Percentiles rank a stretch among this genome's conserved stretches.
Evolutionary conservation across 805 yeast genomes (phyloP).

Genomic region (Debaryomyces maramus): DNA sequence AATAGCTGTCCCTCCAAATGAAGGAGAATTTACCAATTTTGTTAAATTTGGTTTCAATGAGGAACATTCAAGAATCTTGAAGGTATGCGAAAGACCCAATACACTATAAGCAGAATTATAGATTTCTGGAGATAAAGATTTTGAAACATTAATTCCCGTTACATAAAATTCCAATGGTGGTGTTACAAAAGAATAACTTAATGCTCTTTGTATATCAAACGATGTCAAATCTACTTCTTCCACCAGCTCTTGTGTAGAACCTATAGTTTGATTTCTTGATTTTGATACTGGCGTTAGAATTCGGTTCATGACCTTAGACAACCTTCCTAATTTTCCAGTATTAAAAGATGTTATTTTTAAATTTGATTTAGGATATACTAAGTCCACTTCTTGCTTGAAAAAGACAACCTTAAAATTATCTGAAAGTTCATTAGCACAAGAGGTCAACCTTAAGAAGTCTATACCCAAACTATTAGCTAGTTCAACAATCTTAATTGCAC

Average conservation of each 20-base stretch:
- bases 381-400: conserved; percentile 3
- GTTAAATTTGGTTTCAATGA: conserved; percentile 6
- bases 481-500: conserved; percentile 5
- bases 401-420: conserved; percentile 11
- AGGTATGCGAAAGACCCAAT: conserved; percentile 15
- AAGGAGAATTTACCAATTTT: conserved; percentile 9
- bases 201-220: conserved; percentile 8
- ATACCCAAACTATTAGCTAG: conserved; percentile 8
- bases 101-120: conserved; percentile 12
- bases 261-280: background rate
- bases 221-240: background rate
- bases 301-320: conserved; percentile 13
- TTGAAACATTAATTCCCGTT: conserved; percentile 12
- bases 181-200: conserved; percentile 9
- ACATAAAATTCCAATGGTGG: conserved; percentile 13
- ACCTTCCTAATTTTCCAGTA: conserved; percentile 10
- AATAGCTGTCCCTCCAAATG: conserved; percentile 17
- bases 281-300: conserved; percentile 13
- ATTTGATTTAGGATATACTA: conserved; percentile 5
- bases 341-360: conserved; percentile 12
- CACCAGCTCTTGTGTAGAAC: background rate
- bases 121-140: conserved; percentile 13
- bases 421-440: conserved; percentile 6
- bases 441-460: conserved; percentile 7
- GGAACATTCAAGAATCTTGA: conserved; percentile 10